Evolutionary conservation across 805 yeast genomes (phyloP).

Genomic region (Pichia nanzhaoensis): DNA sequence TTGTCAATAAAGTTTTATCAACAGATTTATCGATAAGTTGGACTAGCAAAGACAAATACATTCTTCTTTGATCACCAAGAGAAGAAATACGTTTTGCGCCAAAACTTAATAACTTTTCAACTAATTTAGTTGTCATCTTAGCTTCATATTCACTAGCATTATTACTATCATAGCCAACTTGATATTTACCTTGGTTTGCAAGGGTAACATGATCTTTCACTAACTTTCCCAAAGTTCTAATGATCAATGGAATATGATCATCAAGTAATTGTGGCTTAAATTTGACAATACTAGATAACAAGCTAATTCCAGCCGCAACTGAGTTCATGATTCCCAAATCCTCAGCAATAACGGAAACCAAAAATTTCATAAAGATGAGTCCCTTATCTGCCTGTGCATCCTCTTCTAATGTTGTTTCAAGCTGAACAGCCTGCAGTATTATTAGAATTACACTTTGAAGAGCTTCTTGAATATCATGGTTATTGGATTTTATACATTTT

Average conservation of each 20-base stretch:
- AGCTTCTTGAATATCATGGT: slow-evolving; percentile 81
- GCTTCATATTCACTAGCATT: slow-evolving; percentile 58
- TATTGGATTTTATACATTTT: slow-evolving; percentile 73
- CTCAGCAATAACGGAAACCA: slow-evolving; percentile 68
- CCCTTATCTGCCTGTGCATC: slow-evolving; percentile 45
- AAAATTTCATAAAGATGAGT: slow-evolving; percentile 43
- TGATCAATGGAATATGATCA: slow-evolving; percentile 63
- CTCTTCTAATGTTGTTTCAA: slow-evolving; percentile 38
- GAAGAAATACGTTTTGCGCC: slow-evolving; percentile 75
- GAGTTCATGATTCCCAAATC: slow-evolving; percentile 67
- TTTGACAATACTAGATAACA: slow-evolving; percentile 73
- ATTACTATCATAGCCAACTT: slow-evolving; percentile 17
- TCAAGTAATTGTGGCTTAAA: slow-evolving; percentile 71
- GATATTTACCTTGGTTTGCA: slow-evolving; percentile 40
- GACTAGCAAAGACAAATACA: slow-evolving; percentile 78
- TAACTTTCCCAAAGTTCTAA: slow-evolving; percentile 83
- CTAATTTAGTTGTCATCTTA: slow-evolving; percentile 65
- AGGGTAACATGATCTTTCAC: slow-evolving; percentile 79
- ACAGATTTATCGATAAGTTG: slow-evolving; percentile 84
- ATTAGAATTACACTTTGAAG: slow-evolving; percentile 68
- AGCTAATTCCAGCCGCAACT: slow-evolving; percentile 80
- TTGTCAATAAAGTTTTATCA: slow-evolving; percentile 66
- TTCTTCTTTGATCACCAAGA: slow-evolving; percentile 90
- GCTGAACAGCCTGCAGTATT: slow-evolving; percentile 59
- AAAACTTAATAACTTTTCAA: slow-evolving; percentile 70